A percentile compares a stretch with the other conserved stretches of the same genome.
phyloP scores from a whole-genome alignment of 176 grass and related monocot genomes.

The Hyparrhenia diplandra region DNA sequence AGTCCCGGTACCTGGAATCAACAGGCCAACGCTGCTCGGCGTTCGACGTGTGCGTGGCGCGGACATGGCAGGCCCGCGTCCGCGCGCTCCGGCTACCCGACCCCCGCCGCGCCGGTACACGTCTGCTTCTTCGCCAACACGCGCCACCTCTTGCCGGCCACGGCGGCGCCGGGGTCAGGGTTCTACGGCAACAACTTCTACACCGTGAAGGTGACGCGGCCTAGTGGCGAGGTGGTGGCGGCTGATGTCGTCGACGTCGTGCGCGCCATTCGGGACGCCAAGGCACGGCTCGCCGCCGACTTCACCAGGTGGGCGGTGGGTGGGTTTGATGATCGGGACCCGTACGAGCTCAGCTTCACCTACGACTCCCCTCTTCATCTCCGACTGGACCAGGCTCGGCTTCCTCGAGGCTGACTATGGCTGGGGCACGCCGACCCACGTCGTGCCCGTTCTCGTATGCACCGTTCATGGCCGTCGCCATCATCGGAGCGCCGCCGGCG shows the following conservation, averaged over 20 bases:
- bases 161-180: neutral
- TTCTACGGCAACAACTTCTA: constrained; percentile 99
- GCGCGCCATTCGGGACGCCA: constrained; percentile 58
- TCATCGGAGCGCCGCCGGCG: constrained; percentile 60
- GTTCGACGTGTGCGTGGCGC: constrained; percentile 74
- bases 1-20: constrained; percentile 49
- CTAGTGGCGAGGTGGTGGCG: constrained; percentile 8
- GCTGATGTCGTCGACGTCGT: constrained; percentile 57
- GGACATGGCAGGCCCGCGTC: constrained; percentile 68
- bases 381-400: constrained; percentile 76
- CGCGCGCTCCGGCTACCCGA: constrained; percentile 41
- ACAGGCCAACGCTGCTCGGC: constrained; percentile 73
- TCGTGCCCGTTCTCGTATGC: constrained; percentile 69
- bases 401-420: constrained; percentile 85
- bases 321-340: constrained; percentile 50
- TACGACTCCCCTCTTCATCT: constrained; percentile 79
- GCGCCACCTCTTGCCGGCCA: constrained; percentile 48
- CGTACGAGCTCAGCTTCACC: constrained; percentile 61
- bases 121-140: constrained; percentile 88
- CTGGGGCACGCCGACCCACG: constrained; percentile 59
- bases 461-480: constrained; percentile 75
- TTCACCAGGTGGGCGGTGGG: constrained; percentile 66
- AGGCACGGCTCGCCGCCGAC: constrained; percentile 41
- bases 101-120: constrained; percentile 38
- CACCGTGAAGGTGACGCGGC: constrained; percentile 46